Evolutionary conservation across 768 basidiomycete species (phyloP).

Genomic region (Rhodotorula sphaerocarpa): DNA sequence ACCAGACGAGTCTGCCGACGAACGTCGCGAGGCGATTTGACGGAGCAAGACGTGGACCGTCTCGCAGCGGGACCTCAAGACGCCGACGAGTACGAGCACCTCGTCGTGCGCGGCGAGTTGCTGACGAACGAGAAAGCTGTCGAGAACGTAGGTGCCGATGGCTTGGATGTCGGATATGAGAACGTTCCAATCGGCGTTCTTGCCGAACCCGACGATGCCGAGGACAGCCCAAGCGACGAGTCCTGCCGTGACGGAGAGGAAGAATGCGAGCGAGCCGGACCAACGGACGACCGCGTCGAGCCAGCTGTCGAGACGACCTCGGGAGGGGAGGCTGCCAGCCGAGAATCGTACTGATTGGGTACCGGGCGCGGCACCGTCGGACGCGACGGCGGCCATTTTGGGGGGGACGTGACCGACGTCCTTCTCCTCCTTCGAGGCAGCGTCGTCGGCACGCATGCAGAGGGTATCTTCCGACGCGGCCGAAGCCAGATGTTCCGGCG

Average conservation of each 20-base stretch:
- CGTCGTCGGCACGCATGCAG: not conserved
- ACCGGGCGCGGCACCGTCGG: not conserved
- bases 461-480: too few species aligned
- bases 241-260: not conserved
- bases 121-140: not conserved
- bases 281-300: not conserved
- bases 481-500: too few species aligned
- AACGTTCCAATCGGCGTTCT: not conserved
- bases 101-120: not conserved
- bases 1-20: not conserved
- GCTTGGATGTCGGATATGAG: not conserved
- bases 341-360: not conserved
- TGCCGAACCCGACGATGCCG: not conserved
- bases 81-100: not conserved
- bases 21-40: not conserved
- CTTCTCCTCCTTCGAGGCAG: not conserved
- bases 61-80: not conserved
- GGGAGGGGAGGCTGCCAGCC: not conserved
- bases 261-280: not conserved
- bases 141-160: not conserved
- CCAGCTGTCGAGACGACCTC: not conserved
- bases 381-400: not conserved
- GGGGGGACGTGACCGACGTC: not conserved
- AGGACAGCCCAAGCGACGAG: not conserved
- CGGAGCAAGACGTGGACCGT: not conserved